A percentile compares a stretch with the other conserved stretches of the same genome.
Evolutionary conservation across 768 basidiomycete genomes (phyloP).

Genomic region (Phaeolepiota aurea): DNA sequence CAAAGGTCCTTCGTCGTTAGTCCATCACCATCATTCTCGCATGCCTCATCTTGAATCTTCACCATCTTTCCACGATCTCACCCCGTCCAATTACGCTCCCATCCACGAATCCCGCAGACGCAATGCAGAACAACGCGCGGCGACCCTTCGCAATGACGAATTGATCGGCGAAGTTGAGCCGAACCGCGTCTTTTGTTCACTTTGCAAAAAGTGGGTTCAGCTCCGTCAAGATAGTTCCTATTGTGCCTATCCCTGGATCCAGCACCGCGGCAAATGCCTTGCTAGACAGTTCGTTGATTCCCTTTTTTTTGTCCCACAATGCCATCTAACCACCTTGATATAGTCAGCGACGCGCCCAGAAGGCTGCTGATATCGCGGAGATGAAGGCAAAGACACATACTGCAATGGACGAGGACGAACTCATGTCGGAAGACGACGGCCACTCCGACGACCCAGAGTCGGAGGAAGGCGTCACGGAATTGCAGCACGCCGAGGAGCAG

Average conservation of each 20-base stretch:
- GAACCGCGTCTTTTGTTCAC: conserved; percentile 62
- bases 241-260: conserved; percentile 77
- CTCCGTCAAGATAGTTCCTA: conserved; percentile 70
- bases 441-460: conserved; percentile 20
- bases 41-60: conserved; percentile 11
- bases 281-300: conserved; percentile 50
- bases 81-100: conserved; percentile 47
- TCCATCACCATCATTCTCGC: conserved; percentile 6
- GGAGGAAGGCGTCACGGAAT: conserved; percentile 18
- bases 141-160: conserved; percentile 56
- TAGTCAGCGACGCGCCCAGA: conserved; percentile 51
- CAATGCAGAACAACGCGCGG: conserved; percentile 75
- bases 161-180: conserved; percentile 67
- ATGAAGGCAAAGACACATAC: conserved; percentile 23
- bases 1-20: conserved; percentile 5
- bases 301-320: conserved; percentile 3
- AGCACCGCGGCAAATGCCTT: conserved; percentile 70
- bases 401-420: conserved; percentile 16
- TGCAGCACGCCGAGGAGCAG: conserved; percentile 13
- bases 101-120: conserved; percentile 60
- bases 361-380: conserved; percentile 45
- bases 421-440: conserved; percentile 15
- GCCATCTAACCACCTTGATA: conserved; percentile 1
- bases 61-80: conserved; percentile 47
- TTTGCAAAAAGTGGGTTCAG: conserved; percentile 81